Conservation (phyloP, 768 basidiomycete genomes). For the Pisolithus microcarpus region DNA sequence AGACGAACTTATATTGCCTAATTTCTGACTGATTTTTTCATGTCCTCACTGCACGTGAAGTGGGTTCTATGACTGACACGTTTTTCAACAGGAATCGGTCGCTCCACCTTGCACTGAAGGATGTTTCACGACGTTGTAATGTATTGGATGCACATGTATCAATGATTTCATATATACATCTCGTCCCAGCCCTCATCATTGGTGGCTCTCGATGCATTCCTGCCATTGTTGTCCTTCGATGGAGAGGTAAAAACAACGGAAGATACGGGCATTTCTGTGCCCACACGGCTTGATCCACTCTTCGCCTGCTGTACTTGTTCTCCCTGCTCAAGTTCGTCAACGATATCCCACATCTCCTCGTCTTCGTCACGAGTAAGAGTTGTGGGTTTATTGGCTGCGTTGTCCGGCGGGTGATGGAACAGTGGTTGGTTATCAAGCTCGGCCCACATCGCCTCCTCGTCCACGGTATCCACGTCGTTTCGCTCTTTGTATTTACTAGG, state of each 20-base stretch:
- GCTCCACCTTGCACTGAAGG: too few species aligned
- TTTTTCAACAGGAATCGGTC: constrained; percentile 1
- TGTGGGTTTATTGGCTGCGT: background rate
- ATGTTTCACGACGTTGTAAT: background rate
- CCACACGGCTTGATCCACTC: background rate
- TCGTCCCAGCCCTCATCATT: constrained; percentile 58
- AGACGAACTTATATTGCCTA: constrained; percentile 21
- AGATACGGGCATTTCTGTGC: constrained; percentile 18
- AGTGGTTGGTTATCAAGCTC: constrained; percentile 9
- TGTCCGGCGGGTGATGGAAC: constrained; percentile 5
- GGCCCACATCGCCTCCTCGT: constrained; percentile 37
- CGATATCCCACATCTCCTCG: constrained; percentile 68
- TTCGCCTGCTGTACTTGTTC: constrained; percentile 3
- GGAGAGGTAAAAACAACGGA: constrained; percentile 14
- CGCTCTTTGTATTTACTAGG: constrained; percentile 6
- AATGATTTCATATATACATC: constrained; percentile 42
- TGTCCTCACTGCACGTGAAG: background rate
- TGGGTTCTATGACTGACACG: constrained; percentile 4
- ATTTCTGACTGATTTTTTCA: constrained; percentile 12
- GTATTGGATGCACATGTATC: background rate
- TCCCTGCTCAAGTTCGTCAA: constrained; percentile 46
- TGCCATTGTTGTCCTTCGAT: constrained; percentile 6
- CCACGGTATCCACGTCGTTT: constrained; percentile 9
- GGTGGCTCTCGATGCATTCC: constrained; percentile 16
- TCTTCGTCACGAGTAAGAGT: constrained; percentile 33